phyloP scores from a whole-genome alignment of 768 basidiomycete genomes.

The Pleurotus salmoneostramineus region DNA sequence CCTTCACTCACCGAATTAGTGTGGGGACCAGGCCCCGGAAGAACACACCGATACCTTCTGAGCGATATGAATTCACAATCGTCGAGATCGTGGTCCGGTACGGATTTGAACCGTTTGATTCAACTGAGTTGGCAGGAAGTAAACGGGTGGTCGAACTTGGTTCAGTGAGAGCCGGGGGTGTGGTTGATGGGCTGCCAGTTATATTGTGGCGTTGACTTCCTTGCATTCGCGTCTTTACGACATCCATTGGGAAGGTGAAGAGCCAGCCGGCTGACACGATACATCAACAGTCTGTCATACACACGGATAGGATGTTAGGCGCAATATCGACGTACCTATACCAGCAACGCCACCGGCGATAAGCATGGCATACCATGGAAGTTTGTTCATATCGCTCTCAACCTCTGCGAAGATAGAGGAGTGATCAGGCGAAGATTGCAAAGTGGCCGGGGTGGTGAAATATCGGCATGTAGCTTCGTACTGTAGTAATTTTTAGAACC shows the following conservation, averaged over 20 bases:
- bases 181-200: neutral
- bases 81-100: constrained; percentile 60
- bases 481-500: constrained; percentile 18
- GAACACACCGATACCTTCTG: constrained; percentile 68
- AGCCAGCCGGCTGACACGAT: constrained; percentile 58
- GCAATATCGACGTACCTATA: constrained; percentile 30
- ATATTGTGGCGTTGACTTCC: constrained; percentile 25
- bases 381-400: constrained; percentile 29
- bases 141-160: constrained; percentile 12
- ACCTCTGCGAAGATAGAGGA: constrained; percentile 29
- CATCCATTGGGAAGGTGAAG: constrained; percentile 83
- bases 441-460: constrained; percentile 27
- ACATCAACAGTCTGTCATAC: neutral
- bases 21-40: constrained; percentile 78
- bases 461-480: constrained; percentile 64
- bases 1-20: constrained; percentile 58
- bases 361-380: constrained; percentile 56
- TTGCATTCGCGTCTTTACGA: constrained; percentile 89
- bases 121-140: neutral
- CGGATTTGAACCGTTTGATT: constrained; percentile 32
- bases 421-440: constrained; percentile 12
- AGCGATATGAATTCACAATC: constrained; percentile 52
- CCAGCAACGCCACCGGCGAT: constrained; percentile 78
- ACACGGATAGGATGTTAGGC: neutral
- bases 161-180: neutral